Evolutionary conservation across 768 basidiomycete species (phyloP), one percentile per base, ranked within the genome.

Genomic region (Auriscalpium microsporum): DNA sequence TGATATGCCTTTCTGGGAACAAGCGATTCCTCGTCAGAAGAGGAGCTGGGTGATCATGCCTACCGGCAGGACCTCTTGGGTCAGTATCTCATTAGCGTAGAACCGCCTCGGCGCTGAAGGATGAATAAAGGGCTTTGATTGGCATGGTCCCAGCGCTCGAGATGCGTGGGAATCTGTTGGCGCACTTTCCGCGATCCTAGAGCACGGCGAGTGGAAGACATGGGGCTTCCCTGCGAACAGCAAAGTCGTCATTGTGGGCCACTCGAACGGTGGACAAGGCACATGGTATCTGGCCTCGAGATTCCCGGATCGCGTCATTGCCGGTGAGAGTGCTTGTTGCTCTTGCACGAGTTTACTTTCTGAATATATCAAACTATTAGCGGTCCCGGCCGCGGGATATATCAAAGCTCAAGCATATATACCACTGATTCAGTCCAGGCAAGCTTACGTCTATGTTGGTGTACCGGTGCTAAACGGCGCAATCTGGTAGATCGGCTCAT

Each of bases 201-300:
- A 69, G 8, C 52, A 54, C 4, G 67, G 66, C 14, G 45, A 66
- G 4, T 80, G 78, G 80, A 62, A 67, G 53, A 40, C 63, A 14
- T 79, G 78, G 74, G 60, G 56, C 16, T 73, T 80, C 45, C 57
- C 63, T 34, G 13, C 62, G 0, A 59, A 72, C 33, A 73, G 76
- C 3, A 73, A 72, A 33, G 79, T 82, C 8, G 71, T 86, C n/a
- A 64, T 93, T n/a, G 72, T 93, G 36, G 93, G 94, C 0, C 93
- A 96, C 66, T 94, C 92, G 3, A 96, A 96, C 67, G 93, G 93
- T 33, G 93, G 92, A 11, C 94, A 94, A 68, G 93, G 93, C 0
- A 75, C 84, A 2, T 93, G 90, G 88, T 84, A 91, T 67, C 64
- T 87, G 16, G 82, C 87, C 13, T 78, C 83, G 28, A 75, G 87